Base-by-base conservation (phyloP, 2,329 filamentous ascomycete genomes). In the Endocalyx cinctus region DNA sequence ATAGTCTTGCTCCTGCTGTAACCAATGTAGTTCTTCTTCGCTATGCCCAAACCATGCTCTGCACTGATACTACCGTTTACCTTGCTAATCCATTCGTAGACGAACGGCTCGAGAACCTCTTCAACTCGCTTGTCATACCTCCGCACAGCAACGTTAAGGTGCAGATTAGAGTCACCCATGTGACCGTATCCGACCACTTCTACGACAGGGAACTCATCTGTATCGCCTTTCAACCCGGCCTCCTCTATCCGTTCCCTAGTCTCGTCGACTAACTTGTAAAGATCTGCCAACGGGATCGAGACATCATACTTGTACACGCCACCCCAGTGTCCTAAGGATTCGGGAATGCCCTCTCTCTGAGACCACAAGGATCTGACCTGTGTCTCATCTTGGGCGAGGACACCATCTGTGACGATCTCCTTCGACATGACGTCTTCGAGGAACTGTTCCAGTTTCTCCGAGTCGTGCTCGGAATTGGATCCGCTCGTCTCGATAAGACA, bases 241-340 rank as follows among this genome's bases (percentile, higher is more conserved):
- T 80, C 72, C 2, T 74, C 71, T 45, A 98, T 73, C 33, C 81
- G 79, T 33, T 77, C 78, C 43, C 83, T 76, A 15, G 82, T 84
- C 49, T 97, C 92, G 45, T 92, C 85, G 18, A 98, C 92, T 18
- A 98, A 71, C 48, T 77, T 70, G 65, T 98, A 98, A 52, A 98
- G 78, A 47, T 95, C 82, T 10, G 76, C 64, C 17, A 98, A 73
- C 2, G 92, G 92, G 46, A 98, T 95, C 6, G 92, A 97, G 19
- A 98, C 73, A 55, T 98, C 92, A 60, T 98, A 98, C 67, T 98
- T 98, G 75, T 98, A 98, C 7, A 92, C 89, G 27, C 89, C 92
- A 38, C 92, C 94, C 64, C 84, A 87, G 59, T 96, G 88, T 42
- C 86, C 86, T 17, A 94, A 70, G 28, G 82, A 81, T 66, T 98